Base-by-base conservation (phyloP, 352 stramenopile genomes). In the Globisporangium nunn region DNA sequence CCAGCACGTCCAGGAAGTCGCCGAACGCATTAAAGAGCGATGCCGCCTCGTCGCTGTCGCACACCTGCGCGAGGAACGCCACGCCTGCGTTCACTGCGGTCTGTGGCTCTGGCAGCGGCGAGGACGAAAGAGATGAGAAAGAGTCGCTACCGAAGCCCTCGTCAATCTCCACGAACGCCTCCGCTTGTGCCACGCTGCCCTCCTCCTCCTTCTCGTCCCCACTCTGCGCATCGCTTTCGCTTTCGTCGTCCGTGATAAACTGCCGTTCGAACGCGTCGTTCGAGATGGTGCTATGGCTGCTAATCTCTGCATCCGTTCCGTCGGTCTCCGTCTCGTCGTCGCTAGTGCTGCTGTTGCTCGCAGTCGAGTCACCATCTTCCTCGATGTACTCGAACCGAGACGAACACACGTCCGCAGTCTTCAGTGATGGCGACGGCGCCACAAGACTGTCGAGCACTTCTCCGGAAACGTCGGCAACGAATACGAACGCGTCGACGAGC, bases 11-110 rank as follows among this genome's bases (percentile, higher is more conserved):
- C 28, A 91, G 46, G 48, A 91, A 85, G 59, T 88, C 69, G 29
- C 75, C 78, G 39, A 91, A 83, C 3, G 75, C 74, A 61, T 88
- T 87, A 45, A 91, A 79, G 29, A 91, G 63, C 45, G 74, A 78
- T 44, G 74, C 62, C 15, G 78, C 68, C 52, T 86, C 74, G 40
- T 88, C 56, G 41, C 74, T 88, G 47, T 87, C 75, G 40, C 76
- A 85, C 12, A 86, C 66, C 47, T 66, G 67, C 15, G 70, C 64
- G 40, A 91, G 56, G 29, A 87, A 65, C 41, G 73, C 85, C 45
- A 91, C 64, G 28, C 78, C 67, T 2, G 59, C 66, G 51, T 84
- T 70, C 18, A 85, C 54, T 14, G 87, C 48, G 14, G 69, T 72
- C n/a, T 47, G 52, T 12, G 48, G 41, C 3, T 45, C 18, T 8